Evolutionary conservation across 2,329 filamentous ascomycete species (phyloP), one percentile per base, ranked within the genome.

Genomic region (Cladosporium oxysporum): DNA sequence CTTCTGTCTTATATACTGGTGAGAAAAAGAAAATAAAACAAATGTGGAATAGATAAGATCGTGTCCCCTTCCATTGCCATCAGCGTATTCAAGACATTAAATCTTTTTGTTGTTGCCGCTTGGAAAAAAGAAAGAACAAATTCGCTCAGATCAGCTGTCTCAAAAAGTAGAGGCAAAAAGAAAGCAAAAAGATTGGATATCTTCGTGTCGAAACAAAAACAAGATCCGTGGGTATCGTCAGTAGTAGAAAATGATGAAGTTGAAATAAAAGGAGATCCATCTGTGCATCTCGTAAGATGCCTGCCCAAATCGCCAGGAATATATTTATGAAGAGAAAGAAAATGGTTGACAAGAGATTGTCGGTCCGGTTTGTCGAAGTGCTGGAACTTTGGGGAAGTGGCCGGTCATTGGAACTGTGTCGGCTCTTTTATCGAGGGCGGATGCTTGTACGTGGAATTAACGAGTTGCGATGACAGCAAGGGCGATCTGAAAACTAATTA

Each of bases 401-500:
- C 10, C 41, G 3, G 41, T 23, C 41, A n/a, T 47, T 47, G n/a
- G 41, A 21, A 2, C 11, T 11, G 41, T 47, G 41, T 21, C 21
- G 14, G 14, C 4, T 12, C 3, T 21, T 2, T 10, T 3, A 2
- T 21, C 41, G 10, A 47, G 10, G 41, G 18, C 14, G 7, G 7
- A 21, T n/a, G 41, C 21, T 10, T 44, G 41, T 10, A 1, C 12
- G 41, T 21, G 16, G 23, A n/a, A 65, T 71, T 65, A 72, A 28
- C 58, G 66, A 11, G 73, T 73, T n/a, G 74, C 74, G 31, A 78
- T 66, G 26, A 77, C 71, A 60, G 74, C 76, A 31, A 77, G 71
- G 14, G 74, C 74, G 61, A 77, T 73, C 75, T 77, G 67, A 18
- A 60, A 14, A n/a, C 16, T 18, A 33, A 49, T 59, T 21, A 59